Percentiles rank a stretch among this genome's conserved stretches.
Evolutionary conservation across 2,329 filamentous ascomycete genomes (phyloP).

Genomic region (Aureobasidium subglaciale): DNA sequence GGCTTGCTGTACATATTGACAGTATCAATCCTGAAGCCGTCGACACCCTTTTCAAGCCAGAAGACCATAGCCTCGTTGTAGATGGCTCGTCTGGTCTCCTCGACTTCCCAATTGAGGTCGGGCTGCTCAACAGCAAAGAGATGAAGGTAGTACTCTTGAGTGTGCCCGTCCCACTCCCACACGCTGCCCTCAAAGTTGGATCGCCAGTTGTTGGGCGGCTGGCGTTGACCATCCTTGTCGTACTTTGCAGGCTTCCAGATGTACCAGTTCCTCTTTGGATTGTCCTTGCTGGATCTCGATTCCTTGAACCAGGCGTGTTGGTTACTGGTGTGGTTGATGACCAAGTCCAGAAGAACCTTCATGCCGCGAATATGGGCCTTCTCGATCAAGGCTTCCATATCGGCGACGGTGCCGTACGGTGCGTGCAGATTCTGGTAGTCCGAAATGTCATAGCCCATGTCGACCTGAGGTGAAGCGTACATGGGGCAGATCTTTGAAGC

Average conservation of each 20-base stretch:
- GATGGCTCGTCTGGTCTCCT: conserved; percentile 59
- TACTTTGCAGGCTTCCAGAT: conserved; percentile 42
- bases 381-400: conserved; percentile 32
- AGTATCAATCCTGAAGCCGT: conserved; percentile 34
- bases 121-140: conserved; percentile 71
- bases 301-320: conserved; percentile 62
- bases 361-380: conserved; percentile 31
- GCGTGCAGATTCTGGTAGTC: conserved; percentile 35
- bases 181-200: conserved; percentile 51
- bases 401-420: conserved; percentile 33
- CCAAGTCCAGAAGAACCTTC: conserved; percentile 34
- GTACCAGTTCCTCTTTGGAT: conserved; percentile 63
- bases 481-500: conserved; percentile 21
- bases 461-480: conserved; percentile 37
- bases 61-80: conserved; percentile 54
- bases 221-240: conserved; percentile 48
- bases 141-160: conserved; percentile 68
- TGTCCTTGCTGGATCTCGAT: conserved; percentile 53
- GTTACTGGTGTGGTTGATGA: conserved; percentile 33
- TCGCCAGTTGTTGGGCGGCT: conserved; percentile 72
- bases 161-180: conserved; percentile 67
- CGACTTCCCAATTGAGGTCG: conserved; percentile 80
- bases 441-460: conserved; percentile 35
- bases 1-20: conserved; percentile 22
- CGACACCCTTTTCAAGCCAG: conserved; percentile 67